phyloP scores from a whole-genome alignment of 768 basidiomycete species.

The Xanthoconium stramineum region DNA sequence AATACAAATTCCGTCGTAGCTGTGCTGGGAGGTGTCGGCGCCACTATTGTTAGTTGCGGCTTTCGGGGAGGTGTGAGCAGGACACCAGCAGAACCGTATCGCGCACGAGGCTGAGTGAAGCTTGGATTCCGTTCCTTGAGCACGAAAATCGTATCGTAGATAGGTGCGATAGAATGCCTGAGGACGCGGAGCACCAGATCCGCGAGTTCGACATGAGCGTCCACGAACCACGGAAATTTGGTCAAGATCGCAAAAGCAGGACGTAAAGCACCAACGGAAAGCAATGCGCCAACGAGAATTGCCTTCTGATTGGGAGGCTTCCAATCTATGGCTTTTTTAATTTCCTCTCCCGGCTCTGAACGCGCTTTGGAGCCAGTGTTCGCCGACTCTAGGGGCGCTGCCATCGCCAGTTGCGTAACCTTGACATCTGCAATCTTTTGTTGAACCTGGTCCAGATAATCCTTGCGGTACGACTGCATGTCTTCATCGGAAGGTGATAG shows the following conservation, averaged over 20 bases:
- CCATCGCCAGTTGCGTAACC: conserved; percentile 77
- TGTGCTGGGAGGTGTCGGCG: conserved; percentile 81
- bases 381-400: conserved; percentile 69
- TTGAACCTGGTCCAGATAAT: conserved; percentile 62
- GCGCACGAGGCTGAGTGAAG: conserved; percentile 60
- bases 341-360: conserved; percentile 36
- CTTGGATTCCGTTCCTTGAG: conserved; percentile 59
- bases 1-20: conserved; percentile 75
- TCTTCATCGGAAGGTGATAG: conserved; percentile 72
- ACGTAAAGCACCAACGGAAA: conserved; percentile 80
- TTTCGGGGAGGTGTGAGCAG: conserved; percentile 54
- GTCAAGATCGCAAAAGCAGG: conserved; percentile 77
- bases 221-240: conserved; percentile 81
- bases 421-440: conserved; percentile 67
- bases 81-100: conserved; percentile 59
- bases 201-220: conserved; percentile 77
- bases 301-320: conserved; percentile 74
- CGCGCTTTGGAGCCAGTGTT: conserved; percentile 40
- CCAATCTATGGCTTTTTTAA: conserved; percentile 33
- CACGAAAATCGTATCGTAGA: conserved; percentile 54
- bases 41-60: conserved; percentile 65
- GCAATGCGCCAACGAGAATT: conserved; percentile 71
- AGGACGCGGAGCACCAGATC: conserved; percentile 81
- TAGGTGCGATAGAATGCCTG: conserved; percentile 60
- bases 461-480: conserved; percentile 64